Evolutionary conservation across 2,329 filamentous ascomycete genomes (phyloP), one percentile per base, ranked within the genome.

Genomic region (Microsporum audouinii): DNA sequence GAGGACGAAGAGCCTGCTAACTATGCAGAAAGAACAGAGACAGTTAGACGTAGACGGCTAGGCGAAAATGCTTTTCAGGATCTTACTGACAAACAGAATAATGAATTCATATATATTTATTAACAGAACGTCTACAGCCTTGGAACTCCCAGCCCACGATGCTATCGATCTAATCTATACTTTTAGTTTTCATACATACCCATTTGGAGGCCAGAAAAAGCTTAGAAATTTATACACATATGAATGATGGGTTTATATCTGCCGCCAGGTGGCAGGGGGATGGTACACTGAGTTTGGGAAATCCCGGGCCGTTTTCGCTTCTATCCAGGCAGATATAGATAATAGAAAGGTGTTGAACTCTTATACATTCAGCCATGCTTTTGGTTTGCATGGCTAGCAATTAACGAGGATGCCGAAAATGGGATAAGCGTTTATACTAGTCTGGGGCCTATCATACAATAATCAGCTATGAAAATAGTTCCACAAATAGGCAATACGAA

Each of bases 81-180:
- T 71, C 65, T 86, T 65, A 86, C 85, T 0, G 85, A 88, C 70
- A 72, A 80, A 23, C 74, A 84, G 73, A 88, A 88, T 66, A 84
- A 88, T 61, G 84, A 88, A 67, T 88, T 88, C 72, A 78, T 86
- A 14, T 86, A 83, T 71, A 78, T 84, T 55, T 84, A 84, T 66
- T 84, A 43, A 41, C 27, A 5, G 29, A 10, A 3, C 8, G 31
- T 5, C 31, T 31, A 51, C 23, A 14, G 45, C 23, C 23, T 10
- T 29, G 23, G n/a, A 8, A 3, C 14, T 47, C 4, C 3, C 43
- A 12, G 38, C 38, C 14, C 14, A 12, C 14, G 5, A 12, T 51
- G 12, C 8, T 29, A 12, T 51, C 10, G 23, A 23, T 47, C 45
- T 51, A 12, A 14, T 51, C 45, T 51, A 31, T 29, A 8, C 14